Percentiles rank a stretch among this genome's conserved stretches.
These are phyloP conservation scores for Ophiostoma australiae DNA, from an alignment of 2,329 filamentous ascomycete genomes.

Conservation along the genomic window DNA sequence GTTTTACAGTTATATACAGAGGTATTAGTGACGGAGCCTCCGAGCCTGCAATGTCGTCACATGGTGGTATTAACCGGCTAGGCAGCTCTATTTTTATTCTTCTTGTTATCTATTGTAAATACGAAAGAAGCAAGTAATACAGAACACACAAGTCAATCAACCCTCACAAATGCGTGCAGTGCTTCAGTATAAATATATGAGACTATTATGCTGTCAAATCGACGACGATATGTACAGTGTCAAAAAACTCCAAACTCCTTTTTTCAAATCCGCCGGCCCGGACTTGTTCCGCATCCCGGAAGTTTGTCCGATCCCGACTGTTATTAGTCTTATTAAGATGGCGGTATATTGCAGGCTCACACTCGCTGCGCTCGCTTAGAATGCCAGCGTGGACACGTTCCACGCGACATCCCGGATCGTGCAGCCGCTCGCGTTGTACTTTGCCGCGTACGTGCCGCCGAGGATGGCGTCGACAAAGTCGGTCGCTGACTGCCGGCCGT, in stretches of 20 bases:
- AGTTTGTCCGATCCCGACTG: neutral
- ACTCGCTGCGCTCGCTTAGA: conserved; percentile 10
- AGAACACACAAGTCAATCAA: neutral
- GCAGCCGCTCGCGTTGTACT: conserved; percentile 24
- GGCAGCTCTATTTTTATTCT: neutral
- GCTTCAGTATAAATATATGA: too few relatives aligned
- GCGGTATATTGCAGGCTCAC: neutral
- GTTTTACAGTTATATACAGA: neutral
- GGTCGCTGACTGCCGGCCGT: conserved; percentile 29
- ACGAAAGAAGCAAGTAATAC: neutral
- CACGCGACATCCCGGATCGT: conserved; percentile 19
- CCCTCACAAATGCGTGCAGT: too few relatives aligned
- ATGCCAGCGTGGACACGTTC: conserved; percentile 21
- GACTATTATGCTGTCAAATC: too few relatives aligned
- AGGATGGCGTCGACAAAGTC: conserved; percentile 29
- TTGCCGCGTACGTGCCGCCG: conserved; percentile 23
- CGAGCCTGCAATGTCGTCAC: neutral
- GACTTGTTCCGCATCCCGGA: neutral
- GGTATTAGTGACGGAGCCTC: neutral
- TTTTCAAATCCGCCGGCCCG: neutral
- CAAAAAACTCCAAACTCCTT: neutral
- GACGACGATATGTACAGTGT: neutral
- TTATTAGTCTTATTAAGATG: neutral
- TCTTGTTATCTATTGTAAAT: neutral
- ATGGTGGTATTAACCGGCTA: neutral